Evolutionary conservation across 2,329 filamentous ascomycete species (phyloP), one percentile per base, ranked within the genome.

Genomic region (Tolypocladium endophyticum): DNA sequence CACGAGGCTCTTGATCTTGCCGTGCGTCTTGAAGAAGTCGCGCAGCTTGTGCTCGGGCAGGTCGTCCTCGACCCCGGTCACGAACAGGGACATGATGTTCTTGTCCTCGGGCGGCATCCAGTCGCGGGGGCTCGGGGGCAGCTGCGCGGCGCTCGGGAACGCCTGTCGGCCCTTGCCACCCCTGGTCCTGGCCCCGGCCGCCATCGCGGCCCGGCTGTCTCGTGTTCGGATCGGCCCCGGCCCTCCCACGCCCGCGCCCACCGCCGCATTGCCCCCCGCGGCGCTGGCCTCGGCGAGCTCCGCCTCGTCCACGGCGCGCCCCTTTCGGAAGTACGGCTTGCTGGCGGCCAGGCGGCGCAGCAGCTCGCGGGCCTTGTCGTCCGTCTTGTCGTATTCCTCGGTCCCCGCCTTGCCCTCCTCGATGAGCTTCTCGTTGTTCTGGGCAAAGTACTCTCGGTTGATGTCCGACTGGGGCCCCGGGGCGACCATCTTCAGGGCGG

Each of bases 361-460:
- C 16, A 99, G 77, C 66, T 99, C 94, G 60, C 93, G 83, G 3
- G 92, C 94, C 75, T 97, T 97, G 71, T 97, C 93, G 68, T 99
- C 94, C 1, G 93, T 94, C 80, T 97, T 96, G 64, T 96, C 92
- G 71, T 97, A 97, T 65, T 90, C 92, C 71, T 97, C 94, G 11
- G 90, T 81, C 20, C 87, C 88, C 8, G 88, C 90, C 64, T 89
- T 82, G 2, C 94, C 94, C 66, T 97, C 92, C 70, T 97, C 92
- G 56, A 99, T 92, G 62, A 95, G 91, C 69, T 87, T 89, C 77
- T 97, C 93, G 74, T 97, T 92, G 71, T 97, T 94, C 72, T 99
- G 94, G 18, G 94, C 94, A 73, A 96, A 99, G 75, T 94, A 99
- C 75, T 99, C 92, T 66, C 94, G 81, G 77, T 99, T 99, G 73